A percentile compares a stretch with the other conserved stretches of the same genome.
These are phyloP conservation scores for Zasmidium citrigriseum DNA, from an alignment of 2,329 filamentous ascomycete species.

Conservation along the genomic window DNA sequence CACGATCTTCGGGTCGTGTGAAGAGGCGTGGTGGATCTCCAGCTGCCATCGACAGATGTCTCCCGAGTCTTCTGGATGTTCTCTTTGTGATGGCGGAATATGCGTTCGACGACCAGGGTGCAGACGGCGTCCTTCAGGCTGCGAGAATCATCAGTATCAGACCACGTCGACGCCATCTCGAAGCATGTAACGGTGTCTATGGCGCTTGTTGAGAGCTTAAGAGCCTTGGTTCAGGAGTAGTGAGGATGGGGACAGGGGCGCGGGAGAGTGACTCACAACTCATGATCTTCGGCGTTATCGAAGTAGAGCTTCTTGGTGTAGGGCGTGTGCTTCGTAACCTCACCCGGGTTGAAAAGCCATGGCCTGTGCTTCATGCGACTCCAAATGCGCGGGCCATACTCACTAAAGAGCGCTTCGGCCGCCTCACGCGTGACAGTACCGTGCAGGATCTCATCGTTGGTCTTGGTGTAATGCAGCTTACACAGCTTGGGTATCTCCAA, in stretches of 20 bases:
- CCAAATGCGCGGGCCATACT: slow-evolving; percentile 7
- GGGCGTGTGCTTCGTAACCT: not conserved
- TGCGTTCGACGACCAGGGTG: not conserved
- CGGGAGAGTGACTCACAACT: slow-evolving; percentile 5
- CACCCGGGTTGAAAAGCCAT: slow-evolving; percentile 5
- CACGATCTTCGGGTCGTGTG: not conserved
- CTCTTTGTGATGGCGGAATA: slow-evolving; percentile 8
- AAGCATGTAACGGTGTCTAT: too few relatives aligned
- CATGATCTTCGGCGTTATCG: not conserved
- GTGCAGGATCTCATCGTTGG: slow-evolving; percentile 1
- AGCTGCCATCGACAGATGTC: slow-evolving; percentile 2
- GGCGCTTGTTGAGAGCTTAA: too few relatives aligned
- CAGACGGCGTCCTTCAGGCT: slow-evolving; percentile 1
- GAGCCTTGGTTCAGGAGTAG: too few relatives aligned
- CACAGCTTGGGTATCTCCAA: slow-evolving; percentile 3
- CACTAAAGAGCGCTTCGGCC: not conserved
- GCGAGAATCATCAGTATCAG: not conserved
- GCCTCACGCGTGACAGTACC: not conserved
- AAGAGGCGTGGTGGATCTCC: not conserved
- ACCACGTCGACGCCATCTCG: too few relatives aligned
- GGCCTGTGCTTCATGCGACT: not conserved
- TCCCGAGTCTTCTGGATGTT: not conserved
- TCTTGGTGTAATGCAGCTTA: slow-evolving; percentile 5
- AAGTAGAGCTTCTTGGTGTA: slow-evolving; percentile 8
- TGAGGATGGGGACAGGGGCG: not conserved